These are phyloP conservation scores for Rhytidiadelphus loreus DNA, from an alignment of 225 moss, liverwort and hornwort genomes.

Conservation along the genomic window DNA sequence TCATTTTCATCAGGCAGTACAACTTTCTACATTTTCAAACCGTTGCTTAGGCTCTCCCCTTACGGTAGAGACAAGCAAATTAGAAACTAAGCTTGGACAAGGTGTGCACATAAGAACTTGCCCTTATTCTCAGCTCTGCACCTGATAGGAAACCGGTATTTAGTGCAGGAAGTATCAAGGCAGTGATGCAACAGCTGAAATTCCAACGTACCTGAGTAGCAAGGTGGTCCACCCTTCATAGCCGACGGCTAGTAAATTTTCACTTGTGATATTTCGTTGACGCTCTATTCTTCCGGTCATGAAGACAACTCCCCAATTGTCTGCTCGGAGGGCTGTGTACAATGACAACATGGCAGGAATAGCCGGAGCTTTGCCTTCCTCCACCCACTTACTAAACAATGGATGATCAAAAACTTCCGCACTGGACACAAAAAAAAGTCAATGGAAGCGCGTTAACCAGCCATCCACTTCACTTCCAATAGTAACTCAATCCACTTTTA, in stretches of 20 bases:
- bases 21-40: neutral
- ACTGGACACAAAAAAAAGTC: slow-evolving; percentile 27
- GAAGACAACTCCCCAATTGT: slow-evolving; percentile 69
- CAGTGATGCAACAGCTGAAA: neutral
- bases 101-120: neutral
- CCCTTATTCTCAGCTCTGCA: neutral
- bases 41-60: neutral
- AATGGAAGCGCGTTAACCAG: neutral
- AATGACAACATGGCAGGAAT: slow-evolving; percentile 54
- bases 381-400: slow-evolving; percentile 69
- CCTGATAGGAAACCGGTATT: neutral
- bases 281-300: slow-evolving; percentile 81
- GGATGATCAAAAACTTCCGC: slow-evolving; percentile 75
- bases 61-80: neutral
- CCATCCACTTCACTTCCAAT: neutral
- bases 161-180: neutral
- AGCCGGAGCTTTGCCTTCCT: slow-evolving; percentile 52
- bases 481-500: neutral
- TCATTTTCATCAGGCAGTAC: neutral
- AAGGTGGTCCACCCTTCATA: slow-evolving; percentile 51
- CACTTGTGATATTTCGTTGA: slow-evolving; percentile 58
- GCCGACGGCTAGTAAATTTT: slow-evolving; percentile 63
- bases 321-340: slow-evolving; percentile 40
- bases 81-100: neutral
- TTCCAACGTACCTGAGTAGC: slow-evolving; percentile 44